phyloP scores from a whole-genome alignment of 2,329 filamentous ascomycete species.

The Mariannaea sp. region DNA sequence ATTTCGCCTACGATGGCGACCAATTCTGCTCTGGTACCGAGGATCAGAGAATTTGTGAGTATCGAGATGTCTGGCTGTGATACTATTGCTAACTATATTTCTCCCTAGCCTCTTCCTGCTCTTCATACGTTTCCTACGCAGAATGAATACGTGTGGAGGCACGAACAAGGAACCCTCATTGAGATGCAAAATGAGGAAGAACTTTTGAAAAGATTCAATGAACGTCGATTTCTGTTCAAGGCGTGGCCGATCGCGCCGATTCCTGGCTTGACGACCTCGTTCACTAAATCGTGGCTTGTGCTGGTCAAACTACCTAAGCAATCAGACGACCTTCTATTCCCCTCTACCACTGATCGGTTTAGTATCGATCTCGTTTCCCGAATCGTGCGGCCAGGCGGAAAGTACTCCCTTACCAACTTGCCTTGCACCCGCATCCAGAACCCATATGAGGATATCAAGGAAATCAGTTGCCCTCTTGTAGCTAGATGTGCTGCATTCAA shows the following conservation, averaged over 20 bases:
- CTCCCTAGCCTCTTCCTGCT: constrained; percentile 16
- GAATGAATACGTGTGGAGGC: constrained; percentile 35
- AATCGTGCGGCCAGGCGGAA: constrained; percentile 27
- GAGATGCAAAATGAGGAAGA: constrained; percentile 42
- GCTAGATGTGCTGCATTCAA: constrained; percentile 41
- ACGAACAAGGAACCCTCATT: constrained; percentile 42
- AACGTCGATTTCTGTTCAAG: constrained; percentile 25
- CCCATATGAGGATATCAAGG: constrained; percentile 37
- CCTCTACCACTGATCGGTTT: constrained; percentile 37
- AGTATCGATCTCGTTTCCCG: constrained; percentile 34
- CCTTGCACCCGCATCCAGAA: constrained; percentile 37
- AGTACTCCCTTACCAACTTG: constrained; percentile 36
- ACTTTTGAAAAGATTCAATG: constrained; percentile 35
- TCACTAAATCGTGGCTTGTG: constrained; percentile 41
- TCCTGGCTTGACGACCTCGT: constrained; percentile 36
- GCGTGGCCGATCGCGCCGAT: constrained; percentile 42
- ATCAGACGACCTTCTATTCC: constrained; percentile 33
- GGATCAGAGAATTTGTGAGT: constrained; percentile 12
- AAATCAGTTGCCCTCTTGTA: constrained; percentile 10
- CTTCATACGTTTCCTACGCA: constrained; percentile 29
- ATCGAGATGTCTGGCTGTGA: background rate
- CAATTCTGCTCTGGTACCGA: background rate
- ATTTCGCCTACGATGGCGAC: constrained; percentile 6
- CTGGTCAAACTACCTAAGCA: constrained; percentile 35
- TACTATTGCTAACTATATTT: constrained; percentile 12